These are phyloP conservation scores for Vararia minispora DNA, from an alignment of 768 basidiomycete species.

Conservation along the genomic window DNA sequence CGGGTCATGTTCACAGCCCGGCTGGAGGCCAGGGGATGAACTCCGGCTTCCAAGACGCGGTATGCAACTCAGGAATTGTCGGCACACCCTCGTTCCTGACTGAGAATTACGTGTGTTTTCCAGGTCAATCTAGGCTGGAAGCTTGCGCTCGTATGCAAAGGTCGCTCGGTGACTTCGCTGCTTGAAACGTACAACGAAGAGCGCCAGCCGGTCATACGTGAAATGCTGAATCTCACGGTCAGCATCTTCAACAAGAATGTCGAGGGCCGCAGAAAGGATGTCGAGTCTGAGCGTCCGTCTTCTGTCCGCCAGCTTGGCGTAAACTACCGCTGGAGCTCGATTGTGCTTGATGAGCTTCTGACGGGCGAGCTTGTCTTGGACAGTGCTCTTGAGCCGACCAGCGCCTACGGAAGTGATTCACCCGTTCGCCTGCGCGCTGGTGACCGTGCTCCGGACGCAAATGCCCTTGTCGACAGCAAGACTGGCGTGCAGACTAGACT, in stretches of 20 bases:
- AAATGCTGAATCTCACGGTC: conserved; percentile 10
- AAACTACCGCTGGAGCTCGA: conserved; percentile 12
- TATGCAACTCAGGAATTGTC: too few relatives aligned
- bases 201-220: conserved; percentile 12
- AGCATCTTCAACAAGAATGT: conserved; percentile 2
- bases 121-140: conserved; percentile 14
- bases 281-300: neutral
- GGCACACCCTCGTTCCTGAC: too few relatives aligned
- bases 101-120: too few relatives aligned
- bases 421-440: conserved; percentile 5
- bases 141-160: conserved; percentile 11
- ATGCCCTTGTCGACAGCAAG: neutral
- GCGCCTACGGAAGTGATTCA: neutral
- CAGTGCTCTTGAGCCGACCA: neutral
- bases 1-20: conserved; percentile 3
- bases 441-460: conserved; percentile 13
- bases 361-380: neutral
- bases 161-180: conserved; percentile 5
- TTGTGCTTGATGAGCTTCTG: conserved; percentile 9
- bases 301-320: conserved; percentile 7
- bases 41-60: conserved; percentile 1
- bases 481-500: neutral
- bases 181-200: conserved; percentile 12
- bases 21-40: conserved; percentile 4
- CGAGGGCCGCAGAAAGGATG: neutral